Conservation (phyloP, 495 filamentous ascomycete species). For the Xylaria grammica region DNA sequence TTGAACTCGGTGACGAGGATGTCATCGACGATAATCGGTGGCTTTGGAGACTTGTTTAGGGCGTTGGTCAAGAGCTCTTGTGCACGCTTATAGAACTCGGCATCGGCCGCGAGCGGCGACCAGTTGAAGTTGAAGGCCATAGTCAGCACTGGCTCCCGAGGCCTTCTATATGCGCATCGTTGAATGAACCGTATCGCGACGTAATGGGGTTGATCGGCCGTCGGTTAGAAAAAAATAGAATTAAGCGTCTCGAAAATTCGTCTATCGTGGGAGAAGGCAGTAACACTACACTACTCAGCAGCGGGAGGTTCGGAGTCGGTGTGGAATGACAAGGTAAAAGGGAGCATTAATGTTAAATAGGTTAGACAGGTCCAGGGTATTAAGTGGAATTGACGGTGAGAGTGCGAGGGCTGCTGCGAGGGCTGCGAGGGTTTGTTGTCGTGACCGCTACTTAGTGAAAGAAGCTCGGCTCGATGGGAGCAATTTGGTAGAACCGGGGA, state of each 20-base stretch:
- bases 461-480: slow-evolving; percentile 18
- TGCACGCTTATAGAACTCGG: slow-evolving; percentile 85
- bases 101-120: slow-evolving; percentile 96
- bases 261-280: slow-evolving; percentile 7
- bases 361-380: background rate
- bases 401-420: background rate
- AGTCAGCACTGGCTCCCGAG: slow-evolving; percentile 25
- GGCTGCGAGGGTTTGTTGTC: slow-evolving; percentile 3
- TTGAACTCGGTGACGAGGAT: slow-evolving; percentile 98
- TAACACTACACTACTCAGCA: background rate
- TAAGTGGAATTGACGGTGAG: background rate
- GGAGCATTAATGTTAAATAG: background rate
- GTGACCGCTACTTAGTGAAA: background rate
- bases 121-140: slow-evolving; percentile 99
- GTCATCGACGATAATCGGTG: slow-evolving; percentile 98
- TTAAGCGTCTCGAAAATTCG: background rate
- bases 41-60: slow-evolving; percentile 97
- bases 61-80: slow-evolving; percentile 93
- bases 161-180: slow-evolving; percentile 17
- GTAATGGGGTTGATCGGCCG: background rate
- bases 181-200: slow-evolving; percentile 10
- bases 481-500: background rate
- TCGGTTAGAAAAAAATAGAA: slow-evolving; percentile 12
- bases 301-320: background rate
- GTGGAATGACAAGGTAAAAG: background rate